Evolutionary conservation across 2,329 filamentous ascomycete genomes (phyloP), one percentile per base, ranked within the genome.

Genomic region (Penicillium freii): DNA sequence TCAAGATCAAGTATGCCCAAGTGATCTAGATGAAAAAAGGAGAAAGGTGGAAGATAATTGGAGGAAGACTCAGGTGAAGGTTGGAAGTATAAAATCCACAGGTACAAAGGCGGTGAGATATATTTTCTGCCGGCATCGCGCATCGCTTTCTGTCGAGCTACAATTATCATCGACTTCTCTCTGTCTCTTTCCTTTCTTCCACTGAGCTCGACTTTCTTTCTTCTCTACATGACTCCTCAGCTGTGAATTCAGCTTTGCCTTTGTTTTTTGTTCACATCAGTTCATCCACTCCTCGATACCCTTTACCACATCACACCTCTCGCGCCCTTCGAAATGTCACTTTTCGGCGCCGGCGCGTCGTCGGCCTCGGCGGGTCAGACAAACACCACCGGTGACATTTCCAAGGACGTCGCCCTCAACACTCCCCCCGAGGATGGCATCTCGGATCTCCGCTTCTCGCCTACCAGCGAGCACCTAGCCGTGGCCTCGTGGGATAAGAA

Each of bases 401-500:
- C 89, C 71, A 89, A 92, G 71, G 94, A 99, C 75, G 86, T 97
- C 54, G 83, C 88, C 53, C 81, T 99, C 55, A 83, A 80, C 59
- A 84, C 87, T 63, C 89, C 90, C 15, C 94, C 94, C 23, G 87
- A 91, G 66, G 94, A 99, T 77, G 90, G 89, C 75, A 89, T 97
- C 70, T 92, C 92, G 36, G 91, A 92, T 71, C 82, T 99, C 59
- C 81, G 86, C 48, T 99, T 97, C 79, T 92, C 89, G 15, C 86
- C 88, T 1, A 81, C 81, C 52, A 83, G 78, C 64, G 91, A 97
- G 68, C 89, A 95, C 72, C 82, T 99, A 19, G 92, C 93, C 25
- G 90, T 97, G 36, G 81, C 91, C 47, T 96, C 91, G 68, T 99
- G 94, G 94, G 94, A 99, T 78, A 96, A 95, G 80, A 96, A 96